A percentile compares a stretch with the other conserved stretches of the same genome.
Evolutionary conservation across 495 filamentous ascomycete genomes (phyloP).

Genomic region (Mycothermus thermophilus): DNA sequence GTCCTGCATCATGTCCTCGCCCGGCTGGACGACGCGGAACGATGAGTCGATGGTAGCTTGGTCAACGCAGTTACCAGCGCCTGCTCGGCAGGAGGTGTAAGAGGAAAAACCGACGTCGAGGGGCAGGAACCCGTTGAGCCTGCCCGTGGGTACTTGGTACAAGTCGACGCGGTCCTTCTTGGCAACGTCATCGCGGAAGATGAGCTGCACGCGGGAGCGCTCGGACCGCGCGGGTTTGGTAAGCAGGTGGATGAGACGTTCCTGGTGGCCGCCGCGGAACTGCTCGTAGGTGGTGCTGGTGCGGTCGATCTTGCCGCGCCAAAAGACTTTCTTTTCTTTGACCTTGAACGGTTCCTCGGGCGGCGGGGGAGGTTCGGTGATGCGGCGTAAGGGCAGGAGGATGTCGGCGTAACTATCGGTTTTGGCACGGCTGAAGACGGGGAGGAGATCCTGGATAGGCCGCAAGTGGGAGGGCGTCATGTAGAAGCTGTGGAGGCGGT

Average conservation of each 20-base stretch:
- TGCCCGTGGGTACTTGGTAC: constrained; percentile 16
- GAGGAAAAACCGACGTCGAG: constrained; percentile 35
- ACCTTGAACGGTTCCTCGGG: constrained; percentile 26
- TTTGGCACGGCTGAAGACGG: constrained; percentile 63
- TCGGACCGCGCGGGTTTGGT: constrained; percentile 35
- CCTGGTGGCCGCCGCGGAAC: constrained; percentile 30
- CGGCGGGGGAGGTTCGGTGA: background rate
- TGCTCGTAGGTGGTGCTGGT: constrained; percentile 20
- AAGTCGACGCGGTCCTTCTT: constrained; percentile 20
- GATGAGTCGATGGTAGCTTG: constrained; percentile 37
- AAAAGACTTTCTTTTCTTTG: constrained; percentile 44
- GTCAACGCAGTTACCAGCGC: constrained; percentile 32
- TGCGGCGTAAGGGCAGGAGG: constrained; percentile 66
- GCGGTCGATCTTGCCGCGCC: constrained; percentile 40
- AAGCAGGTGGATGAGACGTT: constrained; percentile 48
- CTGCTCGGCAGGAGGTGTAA: constrained; percentile 29
- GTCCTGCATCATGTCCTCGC: constrained; percentile 12
- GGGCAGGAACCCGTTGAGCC: constrained; percentile 24
- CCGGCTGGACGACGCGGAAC: constrained; percentile 40
- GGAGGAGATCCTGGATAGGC: constrained; percentile 47
- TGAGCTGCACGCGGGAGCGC: too few species aligned
- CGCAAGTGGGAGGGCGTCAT: constrained; percentile 49
- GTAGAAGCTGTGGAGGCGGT: constrained; percentile 57
- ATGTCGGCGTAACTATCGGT: constrained; percentile 51
- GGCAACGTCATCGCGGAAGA: constrained; percentile 31